These are phyloP conservation scores for Fusarium oligoseptatum DNA, from an alignment of 2,329 filamentous ascomycete genomes.

Conservation along the genomic window DNA sequence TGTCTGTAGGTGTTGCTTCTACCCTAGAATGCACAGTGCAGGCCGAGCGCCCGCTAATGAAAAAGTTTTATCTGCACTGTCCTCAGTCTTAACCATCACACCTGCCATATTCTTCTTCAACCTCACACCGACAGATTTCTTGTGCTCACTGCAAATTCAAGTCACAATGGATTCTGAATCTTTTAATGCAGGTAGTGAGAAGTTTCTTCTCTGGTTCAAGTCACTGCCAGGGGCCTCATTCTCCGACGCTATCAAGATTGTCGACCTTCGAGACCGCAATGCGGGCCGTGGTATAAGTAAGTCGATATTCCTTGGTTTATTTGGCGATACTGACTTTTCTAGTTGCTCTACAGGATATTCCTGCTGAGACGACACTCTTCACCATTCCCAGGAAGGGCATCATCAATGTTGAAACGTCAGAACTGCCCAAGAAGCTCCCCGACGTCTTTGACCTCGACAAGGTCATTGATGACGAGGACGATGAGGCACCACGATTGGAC, in stretches of 20 bases:
- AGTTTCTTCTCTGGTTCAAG: slow-evolving; percentile 68
- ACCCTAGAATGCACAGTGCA: slow-evolving; percentile 14
- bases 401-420: slow-evolving; percentile 80
- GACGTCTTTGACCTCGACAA: slow-evolving; percentile 62
- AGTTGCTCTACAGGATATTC: slow-evolving; percentile 80
- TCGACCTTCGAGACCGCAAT: slow-evolving; percentile 63
- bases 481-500: slow-evolving; percentile 58
- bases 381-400: slow-evolving; percentile 80
- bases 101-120: background rate
- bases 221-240: slow-evolving; percentile 65
- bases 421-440: slow-evolving; percentile 70
- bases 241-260: slow-evolving; percentile 64
- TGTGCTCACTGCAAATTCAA: background rate
- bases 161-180: slow-evolving; percentile 35
- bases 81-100: background rate
- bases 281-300: slow-evolving; percentile 70
- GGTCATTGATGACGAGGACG: slow-evolving; percentile 52
- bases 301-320: slow-evolving; percentile 14
- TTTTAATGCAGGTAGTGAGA: slow-evolving; percentile 59
- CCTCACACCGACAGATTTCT: background rate
- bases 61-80: slow-evolving; percentile 35
- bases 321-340: slow-evolving; percentile 59
- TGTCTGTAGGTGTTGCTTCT: background rate
- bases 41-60: background rate
- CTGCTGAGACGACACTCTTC: slow-evolving; percentile 82